These are phyloP conservation scores for Puccinia horiana DNA, from an alignment of 1,284 basidiomycete species.

Conservation along the genomic window DNA sequence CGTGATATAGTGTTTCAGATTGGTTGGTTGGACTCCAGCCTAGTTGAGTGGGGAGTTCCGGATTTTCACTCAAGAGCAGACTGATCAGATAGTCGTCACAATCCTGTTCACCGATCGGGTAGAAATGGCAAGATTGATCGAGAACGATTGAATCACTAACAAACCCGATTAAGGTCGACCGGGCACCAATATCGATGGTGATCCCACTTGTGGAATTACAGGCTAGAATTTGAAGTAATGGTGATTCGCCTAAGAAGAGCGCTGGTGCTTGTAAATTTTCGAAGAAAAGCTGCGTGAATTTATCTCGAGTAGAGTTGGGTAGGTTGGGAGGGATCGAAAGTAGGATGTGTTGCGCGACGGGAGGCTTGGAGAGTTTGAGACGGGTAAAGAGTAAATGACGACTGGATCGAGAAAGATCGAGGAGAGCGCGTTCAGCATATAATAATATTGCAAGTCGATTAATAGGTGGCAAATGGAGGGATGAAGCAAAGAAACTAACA, in stretches of 20 bases:
- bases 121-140: slow-evolving; percentile 28
- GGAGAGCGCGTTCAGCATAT: not conserved
- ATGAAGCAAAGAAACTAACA: slow-evolving; percentile 52
- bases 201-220: slow-evolving; percentile 31
- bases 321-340: slow-evolving; percentile 40
- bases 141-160: slow-evolving; percentile 38
- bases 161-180: slow-evolving; percentile 35
- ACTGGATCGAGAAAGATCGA: slow-evolving; percentile 15
- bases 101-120: slow-evolving; percentile 44
- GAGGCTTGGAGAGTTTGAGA: slow-evolving; percentile 32
- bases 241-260: slow-evolving; percentile 24
- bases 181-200: slow-evolving; percentile 34
- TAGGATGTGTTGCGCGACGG: slow-evolving; percentile 45
- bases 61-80: slow-evolving; percentile 37
- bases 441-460: not conserved
- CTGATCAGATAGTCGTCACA: slow-evolving; percentile 48
- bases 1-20: slow-evolving; percentile 30
- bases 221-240: slow-evolving; percentile 32
- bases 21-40: not conserved
- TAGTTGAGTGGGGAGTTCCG: slow-evolving; percentile 43
- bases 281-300: slow-evolving; percentile 41
- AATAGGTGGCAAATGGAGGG: not conserved
- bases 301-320: slow-evolving; percentile 19
- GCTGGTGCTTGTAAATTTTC: slow-evolving; percentile 45
- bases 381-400: slow-evolving; percentile 32